These are phyloP conservation scores for Geosmithia flava DNA, from an alignment of 2,329 filamentous ascomycete genomes.

Conservation along the genomic window DNA sequence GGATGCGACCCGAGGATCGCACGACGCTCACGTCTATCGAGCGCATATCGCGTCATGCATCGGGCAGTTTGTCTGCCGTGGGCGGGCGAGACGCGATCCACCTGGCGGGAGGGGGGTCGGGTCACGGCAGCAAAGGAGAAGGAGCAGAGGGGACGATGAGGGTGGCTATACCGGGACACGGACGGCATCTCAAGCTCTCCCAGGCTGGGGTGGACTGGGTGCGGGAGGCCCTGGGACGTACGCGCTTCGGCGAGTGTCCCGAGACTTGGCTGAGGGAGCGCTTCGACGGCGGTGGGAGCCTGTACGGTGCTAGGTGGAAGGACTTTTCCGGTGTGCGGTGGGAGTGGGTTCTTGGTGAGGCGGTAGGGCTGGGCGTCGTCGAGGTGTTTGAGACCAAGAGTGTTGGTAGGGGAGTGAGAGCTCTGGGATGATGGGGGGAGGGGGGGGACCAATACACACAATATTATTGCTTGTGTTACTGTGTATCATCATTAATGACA, in stretches of 20 bases:
- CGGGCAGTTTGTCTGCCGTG: constrained; percentile 56
- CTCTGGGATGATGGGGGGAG: constrained; percentile 3
- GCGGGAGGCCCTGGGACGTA: constrained; percentile 42
- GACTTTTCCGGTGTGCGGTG: constrained; percentile 58
- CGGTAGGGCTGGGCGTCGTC: constrained; percentile 55
- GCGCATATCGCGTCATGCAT: constrained; percentile 50
- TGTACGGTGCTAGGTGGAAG: constrained; percentile 42
- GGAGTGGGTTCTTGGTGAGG: constrained; percentile 60
- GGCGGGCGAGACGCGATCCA: constrained; percentile 56
- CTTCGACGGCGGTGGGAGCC: constrained; percentile 50
- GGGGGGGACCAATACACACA: no score
- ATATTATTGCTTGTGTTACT: no score
- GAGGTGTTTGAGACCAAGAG: constrained; percentile 66
- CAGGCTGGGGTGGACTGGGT: constrained; percentile 50
- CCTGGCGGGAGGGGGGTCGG: constrained; percentile 45
- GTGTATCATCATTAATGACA: no score
- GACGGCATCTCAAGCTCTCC: constrained; percentile 54
- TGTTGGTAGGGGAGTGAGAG: constrained; percentile 55
- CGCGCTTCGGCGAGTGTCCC: constrained; percentile 50
- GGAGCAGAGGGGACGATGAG: neutral
- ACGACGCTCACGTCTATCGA: constrained; percentile 48
- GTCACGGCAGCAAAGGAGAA: constrained; percentile 5
- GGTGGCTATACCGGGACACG: constrained; percentile 55
- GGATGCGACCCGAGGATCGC: constrained; percentile 34
- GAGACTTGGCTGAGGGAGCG: constrained; percentile 50